phyloP scores from a whole-genome alignment of 2,329 filamentous ascomycete genomes.

The Cadophora sp. region DNA sequence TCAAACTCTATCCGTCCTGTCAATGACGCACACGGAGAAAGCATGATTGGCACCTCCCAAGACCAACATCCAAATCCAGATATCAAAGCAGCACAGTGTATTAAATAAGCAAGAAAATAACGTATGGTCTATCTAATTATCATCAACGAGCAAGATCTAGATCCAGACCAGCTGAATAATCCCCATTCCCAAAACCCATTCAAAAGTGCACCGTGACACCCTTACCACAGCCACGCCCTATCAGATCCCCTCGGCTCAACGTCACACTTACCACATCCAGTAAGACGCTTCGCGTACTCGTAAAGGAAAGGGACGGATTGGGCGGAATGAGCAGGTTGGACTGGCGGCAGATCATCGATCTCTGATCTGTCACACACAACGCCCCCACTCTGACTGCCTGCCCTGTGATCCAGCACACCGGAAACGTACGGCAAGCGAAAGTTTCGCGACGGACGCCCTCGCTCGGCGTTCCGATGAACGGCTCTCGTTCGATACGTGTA shows the following conservation, averaged over 20 bases:
- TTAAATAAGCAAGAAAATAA: not conserved
- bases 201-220: constrained; percentile 8
- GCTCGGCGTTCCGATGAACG: constrained; percentile 1
- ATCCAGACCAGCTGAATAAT: constrained; percentile 3
- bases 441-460: not conserved
- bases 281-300: not conserved
- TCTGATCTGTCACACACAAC: not conserved
- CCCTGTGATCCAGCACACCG: constrained; percentile 6
- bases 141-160: not conserved
- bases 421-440: constrained; percentile 9
- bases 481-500: not conserved
- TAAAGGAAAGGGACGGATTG: not conserved
- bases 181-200: not conserved
- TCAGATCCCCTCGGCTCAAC: not conserved
- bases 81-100: not conserved
- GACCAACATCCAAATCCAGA: not conserved
- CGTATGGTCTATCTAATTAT: not conserved
- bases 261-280: constrained; percentile 1
- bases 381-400: too few relatives aligned
- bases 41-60: not conserved
- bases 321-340: not conserved
- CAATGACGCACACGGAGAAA: constrained; percentile 5
- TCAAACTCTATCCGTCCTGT: not conserved
- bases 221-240: not conserved
- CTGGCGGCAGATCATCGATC: not conserved